Percentiles rank a stretch among this genome's conserved stretches.
phyloP scores from a whole-genome alignment of 306 rosid genomes.

The Potentilla sterilis region DNA sequence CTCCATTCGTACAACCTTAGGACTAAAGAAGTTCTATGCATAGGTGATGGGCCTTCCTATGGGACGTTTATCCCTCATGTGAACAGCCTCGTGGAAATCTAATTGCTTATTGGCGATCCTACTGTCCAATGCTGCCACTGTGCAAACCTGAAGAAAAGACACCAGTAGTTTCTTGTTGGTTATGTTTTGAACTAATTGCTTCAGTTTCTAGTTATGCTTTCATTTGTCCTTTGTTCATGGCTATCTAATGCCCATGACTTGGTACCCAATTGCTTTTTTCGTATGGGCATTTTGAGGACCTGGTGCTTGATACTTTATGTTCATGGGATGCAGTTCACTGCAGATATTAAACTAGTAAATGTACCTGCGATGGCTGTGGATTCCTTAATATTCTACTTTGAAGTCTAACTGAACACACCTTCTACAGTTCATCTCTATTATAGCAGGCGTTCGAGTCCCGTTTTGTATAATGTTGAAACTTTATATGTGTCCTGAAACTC shows the following conservation, averaged over 20 bases:
- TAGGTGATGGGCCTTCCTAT: constrained; percentile 4
- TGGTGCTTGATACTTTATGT: constrained; percentile 6
- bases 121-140: background rate
- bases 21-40: constrained; percentile 7
- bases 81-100: constrained; percentile 42
- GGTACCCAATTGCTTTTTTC: background rate
- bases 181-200: constrained; percentile 14
- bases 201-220: background rate
- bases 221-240: background rate
- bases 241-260: constrained; percentile 2
- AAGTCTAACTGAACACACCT: too few species aligned
- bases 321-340: background rate
- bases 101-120: constrained; percentile 1
- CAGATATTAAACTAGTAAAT: background rate
- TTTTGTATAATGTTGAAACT: too few species aligned
- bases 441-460: background rate
- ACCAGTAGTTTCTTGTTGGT: background rate
- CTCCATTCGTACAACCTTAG: constrained; percentile 18
- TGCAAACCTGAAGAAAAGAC: constrained; percentile 6
- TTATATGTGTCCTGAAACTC: too few species aligned
- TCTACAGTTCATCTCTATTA: background rate
- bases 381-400: background rate
- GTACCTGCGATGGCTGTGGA: background rate
- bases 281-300: background rate
- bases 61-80: constrained; percentile 22